These are phyloP conservation scores for Balamuthia mandrillaris DNA, from an alignment of 208 protist genomes.

Conservation along the genomic window DNA sequence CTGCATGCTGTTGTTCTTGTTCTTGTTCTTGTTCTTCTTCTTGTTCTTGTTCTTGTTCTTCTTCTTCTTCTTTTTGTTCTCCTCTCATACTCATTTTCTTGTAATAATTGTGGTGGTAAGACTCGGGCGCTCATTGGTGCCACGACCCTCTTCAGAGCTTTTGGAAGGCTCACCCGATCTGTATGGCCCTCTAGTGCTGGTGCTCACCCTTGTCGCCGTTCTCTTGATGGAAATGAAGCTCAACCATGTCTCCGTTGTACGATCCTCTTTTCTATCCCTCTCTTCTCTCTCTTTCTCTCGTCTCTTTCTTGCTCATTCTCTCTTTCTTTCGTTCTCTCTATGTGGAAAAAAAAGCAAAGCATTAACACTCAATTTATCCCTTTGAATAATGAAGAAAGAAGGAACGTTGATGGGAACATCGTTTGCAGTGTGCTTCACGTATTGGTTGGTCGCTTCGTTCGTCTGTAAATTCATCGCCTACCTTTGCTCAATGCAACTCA, in stretches of 20 bases:
- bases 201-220: not conserved
- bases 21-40: not conserved
- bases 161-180: not conserved
- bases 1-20: too few relatives aligned
- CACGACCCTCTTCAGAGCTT: not conserved
- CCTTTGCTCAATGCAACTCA: not conserved
- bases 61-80: conserved; percentile 25
- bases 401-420: not conserved
- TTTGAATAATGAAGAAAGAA: too few relatives aligned
- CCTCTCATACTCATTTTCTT: conserved; percentile 9
- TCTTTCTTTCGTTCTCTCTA: too few relatives aligned
- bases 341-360: too few relatives aligned
- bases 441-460: not conserved
- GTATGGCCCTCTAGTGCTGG: not conserved
- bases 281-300: too few relatives aligned
- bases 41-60: not conserved
- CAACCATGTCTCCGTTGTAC: not conserved
- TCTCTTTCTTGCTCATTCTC: too few relatives aligned
- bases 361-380: too few relatives aligned
- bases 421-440: not conserved
- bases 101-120: conserved; percentile 8
- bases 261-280: too few relatives aligned
- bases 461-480: too few relatives aligned
- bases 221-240: not conserved
- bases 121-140: not conserved